phyloP scores from a whole-genome alignment of 345 rosid species.

The Aethionema arabicum region DNA sequence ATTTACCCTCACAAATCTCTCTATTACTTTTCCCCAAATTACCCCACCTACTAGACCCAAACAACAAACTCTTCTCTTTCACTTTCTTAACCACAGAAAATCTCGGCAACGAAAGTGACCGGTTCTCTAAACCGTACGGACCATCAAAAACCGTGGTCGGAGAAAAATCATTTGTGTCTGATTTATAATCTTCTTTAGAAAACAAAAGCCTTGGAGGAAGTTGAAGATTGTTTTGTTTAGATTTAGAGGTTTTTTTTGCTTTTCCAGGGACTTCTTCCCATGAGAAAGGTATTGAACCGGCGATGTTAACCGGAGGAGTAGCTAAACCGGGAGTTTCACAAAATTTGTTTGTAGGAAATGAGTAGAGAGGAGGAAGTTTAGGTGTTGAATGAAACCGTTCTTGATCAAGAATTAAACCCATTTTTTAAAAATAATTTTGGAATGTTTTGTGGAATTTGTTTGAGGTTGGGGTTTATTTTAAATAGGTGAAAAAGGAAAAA shows the following conservation, averaged over 20 bases:
- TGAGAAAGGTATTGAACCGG: conserved; percentile 67
- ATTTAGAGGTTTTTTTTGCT: conserved; percentile 42
- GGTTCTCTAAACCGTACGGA: conserved; percentile 43
- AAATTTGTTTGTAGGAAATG: conserved; percentile 44
- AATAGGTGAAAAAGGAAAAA: conserved; percentile 26
- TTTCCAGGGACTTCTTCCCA: conserved; percentile 97
- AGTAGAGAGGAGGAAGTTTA: conserved; percentile 53
- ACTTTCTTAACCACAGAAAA: conserved; percentile 35
- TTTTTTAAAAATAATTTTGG: neutral
- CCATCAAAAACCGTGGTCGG: conserved; percentile 61
- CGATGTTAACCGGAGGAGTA: conserved; percentile 62
- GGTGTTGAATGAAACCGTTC: conserved; percentile 41
- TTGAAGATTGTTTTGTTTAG: conserved; percentile 42
- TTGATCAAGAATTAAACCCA: conserved; percentile 25
- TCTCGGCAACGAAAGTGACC: conserved; percentile 36
- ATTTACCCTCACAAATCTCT: conserved; percentile 32
- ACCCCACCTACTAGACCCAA: conserved; percentile 58
- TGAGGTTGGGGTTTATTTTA: conserved; percentile 26
- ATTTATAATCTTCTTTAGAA: conserved; percentile 32
- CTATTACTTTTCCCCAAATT: conserved; percentile 42
- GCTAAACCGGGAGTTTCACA: conserved; percentile 43
- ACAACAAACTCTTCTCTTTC: conserved; percentile 37
- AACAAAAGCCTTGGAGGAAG: conserved; percentile 67
- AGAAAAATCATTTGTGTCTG: conserved; percentile 36
- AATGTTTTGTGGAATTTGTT: conserved; percentile 23